Percentiles rank a stretch among this genome's conserved stretches.
Conservation (phyloP, 1,139 yeast species). For the Debaryomyces fabryi region DNA sequence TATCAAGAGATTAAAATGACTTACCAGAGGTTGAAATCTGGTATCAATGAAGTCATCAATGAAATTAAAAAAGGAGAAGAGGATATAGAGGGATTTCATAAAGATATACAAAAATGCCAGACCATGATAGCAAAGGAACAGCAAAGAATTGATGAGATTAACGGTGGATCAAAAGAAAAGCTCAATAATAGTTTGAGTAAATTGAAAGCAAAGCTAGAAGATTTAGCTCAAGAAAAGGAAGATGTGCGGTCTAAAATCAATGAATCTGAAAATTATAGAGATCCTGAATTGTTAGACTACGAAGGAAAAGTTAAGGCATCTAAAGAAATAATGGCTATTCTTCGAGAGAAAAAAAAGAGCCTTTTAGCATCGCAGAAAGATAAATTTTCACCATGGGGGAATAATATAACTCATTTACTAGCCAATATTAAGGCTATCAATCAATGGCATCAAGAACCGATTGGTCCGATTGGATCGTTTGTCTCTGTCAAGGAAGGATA, state of each 20-base stretch:
- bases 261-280: conserved; percentile 8
- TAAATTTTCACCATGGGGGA: conserved; percentile 52
- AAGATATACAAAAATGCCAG: conserved; percentile 27
- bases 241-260: conserved; percentile 8
- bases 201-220: conserved; percentile 16
- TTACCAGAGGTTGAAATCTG: conserved; percentile 13
- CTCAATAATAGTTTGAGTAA: conserved; percentile 19
- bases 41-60: conserved; percentile 11
- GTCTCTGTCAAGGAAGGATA: conserved; percentile 59
- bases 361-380: conserved; percentile 27
- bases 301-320: conserved; percentile 8
- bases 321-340: conserved; percentile 14
- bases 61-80: conserved; percentile 16
- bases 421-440: conserved; percentile 37
- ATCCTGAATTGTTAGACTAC: conserved; percentile 13
- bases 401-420: conserved; percentile 42
- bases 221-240: conserved; percentile 16
- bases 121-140: conserved; percentile 18
- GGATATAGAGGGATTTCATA: conserved; percentile 18
- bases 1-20: conserved; percentile 7
- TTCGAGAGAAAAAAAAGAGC: conserved; percentile 18
- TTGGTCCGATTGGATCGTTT: conserved; percentile 83
- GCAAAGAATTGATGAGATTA: conserved; percentile 37
- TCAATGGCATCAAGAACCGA: conserved; percentile 54
- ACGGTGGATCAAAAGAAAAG: conserved; percentile 43